Evolutionary conservation across 2,329 filamentous ascomycete species (phyloP).

Genomic region (Sclerotinia subarctica): DNA sequence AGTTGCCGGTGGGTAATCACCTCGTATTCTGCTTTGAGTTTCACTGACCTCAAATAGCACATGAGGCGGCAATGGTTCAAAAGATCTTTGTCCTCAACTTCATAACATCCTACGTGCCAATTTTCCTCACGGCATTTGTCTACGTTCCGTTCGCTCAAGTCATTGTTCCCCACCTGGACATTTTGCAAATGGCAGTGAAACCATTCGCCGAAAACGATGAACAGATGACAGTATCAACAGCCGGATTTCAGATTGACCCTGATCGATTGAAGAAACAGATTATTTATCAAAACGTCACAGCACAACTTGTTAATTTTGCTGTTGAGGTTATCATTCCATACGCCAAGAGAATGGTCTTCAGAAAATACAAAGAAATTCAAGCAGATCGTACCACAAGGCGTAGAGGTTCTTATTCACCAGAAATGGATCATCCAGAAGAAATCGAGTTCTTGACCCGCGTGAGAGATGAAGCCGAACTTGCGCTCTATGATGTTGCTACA

Average conservation of each 20-base stretch:
- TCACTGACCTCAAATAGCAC: conserved; percentile 47
- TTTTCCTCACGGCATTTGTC: conserved; percentile 90
- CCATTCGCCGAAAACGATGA: conserved; percentile 74
- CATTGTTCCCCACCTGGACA: conserved; percentile 79
- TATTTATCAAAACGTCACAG: conserved; percentile 93
- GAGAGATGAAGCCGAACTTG: conserved; percentile 76
- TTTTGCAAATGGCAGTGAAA: conserved; percentile 73
- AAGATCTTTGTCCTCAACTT: conserved; percentile 97
- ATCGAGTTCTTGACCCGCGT: conserved; percentile 76
- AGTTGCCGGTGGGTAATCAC: conserved; percentile 53
- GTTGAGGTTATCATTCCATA: conserved; percentile 85
- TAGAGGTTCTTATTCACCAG: conserved; percentile 41
- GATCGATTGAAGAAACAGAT: conserved; percentile 83
- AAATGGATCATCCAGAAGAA: conserved; percentile 71
- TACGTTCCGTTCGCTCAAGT: conserved; percentile 88
- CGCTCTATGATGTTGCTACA: conserved; percentile 80
- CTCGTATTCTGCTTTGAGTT: conserved; percentile 21
- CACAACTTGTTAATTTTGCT: conserved; percentile 82
- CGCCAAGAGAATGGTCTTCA: conserved; percentile 72
- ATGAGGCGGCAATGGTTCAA: conserved; percentile 78
- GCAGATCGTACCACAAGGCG: conserved; percentile 56
- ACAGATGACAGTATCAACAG: conserved; percentile 55
- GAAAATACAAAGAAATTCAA: conserved; percentile 75
- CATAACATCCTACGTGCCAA: conserved; percentile 88
- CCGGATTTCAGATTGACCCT: conserved; percentile 77